Percentiles rank a stretch among this genome's conserved stretches.
These are phyloP conservation scores for Tuber indicum DNA, from an alignment of 495 filamentous ascomycete species.

Conservation along the genomic window DNA sequence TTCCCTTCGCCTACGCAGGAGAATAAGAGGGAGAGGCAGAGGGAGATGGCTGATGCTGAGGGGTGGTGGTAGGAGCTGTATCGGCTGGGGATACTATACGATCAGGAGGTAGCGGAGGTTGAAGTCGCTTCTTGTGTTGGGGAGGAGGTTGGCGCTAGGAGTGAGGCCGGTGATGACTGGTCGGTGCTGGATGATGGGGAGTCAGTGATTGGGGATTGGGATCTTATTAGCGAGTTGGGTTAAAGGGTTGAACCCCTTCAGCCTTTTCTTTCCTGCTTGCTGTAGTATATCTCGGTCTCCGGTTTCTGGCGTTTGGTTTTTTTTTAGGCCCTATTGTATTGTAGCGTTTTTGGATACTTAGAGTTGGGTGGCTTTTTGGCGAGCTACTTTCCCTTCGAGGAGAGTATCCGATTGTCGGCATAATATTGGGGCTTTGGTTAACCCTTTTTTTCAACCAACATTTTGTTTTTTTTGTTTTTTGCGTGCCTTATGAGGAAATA, in stretches of 20 bases:
- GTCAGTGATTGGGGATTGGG: not conserved
- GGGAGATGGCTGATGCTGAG: not conserved
- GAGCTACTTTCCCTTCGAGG: not conserved
- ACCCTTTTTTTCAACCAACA: not conserved
- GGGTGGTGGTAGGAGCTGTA: not conserved
- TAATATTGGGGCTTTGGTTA: not conserved
- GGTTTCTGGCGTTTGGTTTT: not conserved
- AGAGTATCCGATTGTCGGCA: not conserved
- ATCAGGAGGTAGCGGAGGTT: not conserved
- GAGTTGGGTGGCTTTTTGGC: not conserved
- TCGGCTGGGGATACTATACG: not conserved
- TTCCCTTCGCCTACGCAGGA: not conserved
- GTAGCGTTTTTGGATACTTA: not conserved
- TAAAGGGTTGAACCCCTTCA: not conserved
- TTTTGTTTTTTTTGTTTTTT: not conserved
- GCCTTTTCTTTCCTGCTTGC: not conserved
- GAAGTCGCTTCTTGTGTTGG: not conserved
- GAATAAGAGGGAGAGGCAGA: not conserved
- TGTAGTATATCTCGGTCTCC: not conserved
- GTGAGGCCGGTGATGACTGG: not conserved
- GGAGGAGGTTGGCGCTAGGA: not conserved
- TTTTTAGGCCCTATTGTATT: not conserved
- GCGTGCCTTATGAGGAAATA: not conserved
- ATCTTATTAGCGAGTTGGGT: not conserved
- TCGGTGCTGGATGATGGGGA: not conserved